Evolutionary conservation across 805 yeast genomes (phyloP).

Genomic region (Starmerella stigmatis): DNA sequence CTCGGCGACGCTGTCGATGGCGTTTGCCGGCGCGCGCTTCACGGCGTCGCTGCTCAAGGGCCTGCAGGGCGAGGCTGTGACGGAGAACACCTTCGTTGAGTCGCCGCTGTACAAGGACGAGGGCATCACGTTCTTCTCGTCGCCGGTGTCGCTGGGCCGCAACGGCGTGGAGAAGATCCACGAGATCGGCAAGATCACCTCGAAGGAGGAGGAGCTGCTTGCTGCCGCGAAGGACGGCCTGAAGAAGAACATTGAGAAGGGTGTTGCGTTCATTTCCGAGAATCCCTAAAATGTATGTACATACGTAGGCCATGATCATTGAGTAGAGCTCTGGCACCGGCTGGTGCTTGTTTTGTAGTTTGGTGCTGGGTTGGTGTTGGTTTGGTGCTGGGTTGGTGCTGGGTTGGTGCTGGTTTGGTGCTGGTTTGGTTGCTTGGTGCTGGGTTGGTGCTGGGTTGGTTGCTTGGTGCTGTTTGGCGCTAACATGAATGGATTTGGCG

Average conservation of each 20-base stretch:
- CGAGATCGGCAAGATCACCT: conserved; percentile 61
- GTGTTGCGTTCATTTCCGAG: conserved; percentile 62
- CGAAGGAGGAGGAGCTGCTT: conserved; percentile 76
- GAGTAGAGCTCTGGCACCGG: too few species aligned
- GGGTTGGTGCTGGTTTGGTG: too few species aligned
- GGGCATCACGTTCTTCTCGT: conserved; percentile 95
- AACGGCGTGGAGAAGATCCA: conserved; percentile 79
- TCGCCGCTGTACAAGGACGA: conserved; percentile 71
- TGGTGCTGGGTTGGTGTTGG: too few species aligned
- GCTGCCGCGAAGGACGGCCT: conserved; percentile 75
- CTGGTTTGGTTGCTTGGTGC: too few species aligned
- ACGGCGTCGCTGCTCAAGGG: conserved; percentile 43
- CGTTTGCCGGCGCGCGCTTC: conserved; percentile 79
- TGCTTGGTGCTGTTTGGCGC: too few species aligned
- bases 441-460: too few species aligned
- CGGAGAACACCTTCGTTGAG: conserved; percentile 50
- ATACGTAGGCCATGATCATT: not conserved
- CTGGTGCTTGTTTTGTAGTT: too few species aligned
- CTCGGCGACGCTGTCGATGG: conserved; percentile 88
- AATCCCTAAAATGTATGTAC: conserved; percentile 28
- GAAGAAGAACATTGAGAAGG: conserved; percentile 82
- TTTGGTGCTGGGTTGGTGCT: too few species aligned
- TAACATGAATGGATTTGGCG: too few species aligned
- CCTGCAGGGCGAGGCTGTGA: conserved; percentile 35
- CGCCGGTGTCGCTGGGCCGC: conserved; percentile 86